phyloP scores from a whole-genome alignment of 306 rosid species.

The Echinosophora koreensis region DNA sequence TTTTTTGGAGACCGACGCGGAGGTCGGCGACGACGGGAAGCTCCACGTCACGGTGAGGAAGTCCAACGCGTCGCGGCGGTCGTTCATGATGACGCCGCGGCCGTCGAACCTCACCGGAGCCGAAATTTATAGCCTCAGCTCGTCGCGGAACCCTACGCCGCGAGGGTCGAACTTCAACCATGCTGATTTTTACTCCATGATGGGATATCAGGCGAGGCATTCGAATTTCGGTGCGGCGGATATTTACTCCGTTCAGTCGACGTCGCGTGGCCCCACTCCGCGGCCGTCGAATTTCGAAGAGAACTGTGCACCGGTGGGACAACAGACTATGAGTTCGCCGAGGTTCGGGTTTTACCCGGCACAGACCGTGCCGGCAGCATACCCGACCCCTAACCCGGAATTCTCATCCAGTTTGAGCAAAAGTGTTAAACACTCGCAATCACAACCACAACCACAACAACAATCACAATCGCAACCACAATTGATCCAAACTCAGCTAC shows the following conservation, averaged over 20 bases:
- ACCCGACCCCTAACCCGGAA: slow-evolving; percentile 93
- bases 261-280: slow-evolving; percentile 83
- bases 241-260: slow-evolving; percentile 82
- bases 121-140: slow-evolving; percentile 92
- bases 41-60: slow-evolving; percentile 92
- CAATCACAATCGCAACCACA: slow-evolving; percentile 34
- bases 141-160: slow-evolving; percentile 91
- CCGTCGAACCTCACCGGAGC: slow-evolving; percentile 98
- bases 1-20: slow-evolving; percentile 92
- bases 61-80: slow-evolving; percentile 83
- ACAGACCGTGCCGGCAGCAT: slow-evolving; percentile 57
- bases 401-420: slow-evolving; percentile 63
- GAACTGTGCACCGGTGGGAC: slow-evolving; percentile 54
- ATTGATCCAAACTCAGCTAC: slow-evolving; percentile 32
- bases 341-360: slow-evolving; percentile 76
- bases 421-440: slow-evolving; percentile 53
- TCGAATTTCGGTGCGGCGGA: slow-evolving; percentile 83
- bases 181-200: slow-evolving; percentile 89
- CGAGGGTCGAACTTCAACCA: slow-evolving; percentile 91
- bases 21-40: slow-evolving; percentile 88
- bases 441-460: slow-evolving; percentile 9
- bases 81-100: slow-evolving; percentile 82
- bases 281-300: slow-evolving; percentile 92
- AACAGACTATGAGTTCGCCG: slow-evolving; percentile 51
- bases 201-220: slow-evolving; percentile 77